phyloP scores from a whole-genome alignment of 2,329 filamentous ascomycete genomes.

The Aspergillus sergii region DNA sequence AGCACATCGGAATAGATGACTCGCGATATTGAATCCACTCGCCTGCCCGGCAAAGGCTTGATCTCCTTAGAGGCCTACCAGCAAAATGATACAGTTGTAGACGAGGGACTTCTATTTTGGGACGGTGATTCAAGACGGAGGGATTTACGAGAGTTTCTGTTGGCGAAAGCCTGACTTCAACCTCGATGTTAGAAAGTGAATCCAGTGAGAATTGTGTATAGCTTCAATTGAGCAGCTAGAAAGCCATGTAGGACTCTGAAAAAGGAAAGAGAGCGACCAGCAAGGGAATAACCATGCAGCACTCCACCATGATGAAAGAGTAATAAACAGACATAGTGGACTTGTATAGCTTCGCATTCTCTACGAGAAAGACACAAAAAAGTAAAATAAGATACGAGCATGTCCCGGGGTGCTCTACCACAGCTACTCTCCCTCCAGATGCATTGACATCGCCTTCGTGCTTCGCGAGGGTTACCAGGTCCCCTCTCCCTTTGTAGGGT shows the following conservation, averaged over 20 bases:
- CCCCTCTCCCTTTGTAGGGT: background rate
- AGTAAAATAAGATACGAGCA: background rate
- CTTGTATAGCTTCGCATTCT: background rate
- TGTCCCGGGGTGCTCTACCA: background rate
- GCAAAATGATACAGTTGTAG: background rate
- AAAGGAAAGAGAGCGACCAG: background rate
- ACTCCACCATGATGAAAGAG: background rate
- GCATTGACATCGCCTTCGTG: background rate
- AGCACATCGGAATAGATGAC: too few relatives aligned
- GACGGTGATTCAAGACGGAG: background rate
- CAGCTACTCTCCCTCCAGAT: background rate
- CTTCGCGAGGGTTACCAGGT: background rate
- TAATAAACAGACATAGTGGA: background rate
- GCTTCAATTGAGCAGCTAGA: too few relatives aligned
- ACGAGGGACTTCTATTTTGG: background rate
- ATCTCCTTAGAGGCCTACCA: too few relatives aligned
- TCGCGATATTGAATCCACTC: too few relatives aligned
- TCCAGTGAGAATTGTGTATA: too few relatives aligned
- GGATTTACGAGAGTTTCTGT: background rate
- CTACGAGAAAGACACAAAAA: background rate
- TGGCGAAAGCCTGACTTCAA: background rate
- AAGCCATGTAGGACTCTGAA: too few relatives aligned
- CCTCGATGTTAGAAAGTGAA: background rate
- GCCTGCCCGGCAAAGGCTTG: too few relatives aligned
- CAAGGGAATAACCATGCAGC: too few relatives aligned